These are phyloP conservation scores for Mangifera indica DNA, from an alignment of 345 rosid species.

Conservation along the genomic window DNA sequence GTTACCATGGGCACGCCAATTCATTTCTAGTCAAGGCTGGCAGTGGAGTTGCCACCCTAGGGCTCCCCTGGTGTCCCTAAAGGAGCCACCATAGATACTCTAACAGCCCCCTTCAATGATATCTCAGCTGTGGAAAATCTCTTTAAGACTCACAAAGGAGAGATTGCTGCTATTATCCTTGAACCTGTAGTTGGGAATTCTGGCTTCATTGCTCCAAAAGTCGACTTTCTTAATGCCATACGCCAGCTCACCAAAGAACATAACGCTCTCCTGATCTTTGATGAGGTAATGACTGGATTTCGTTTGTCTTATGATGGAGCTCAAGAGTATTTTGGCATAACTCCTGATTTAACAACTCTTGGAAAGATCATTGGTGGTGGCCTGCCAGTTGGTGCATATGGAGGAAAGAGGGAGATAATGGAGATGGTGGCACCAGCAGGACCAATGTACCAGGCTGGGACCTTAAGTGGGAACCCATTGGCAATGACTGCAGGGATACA, in stretches of 20 bases:
- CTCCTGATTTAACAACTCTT: constrained; percentile 78
- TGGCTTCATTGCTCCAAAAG: constrained; percentile 71
- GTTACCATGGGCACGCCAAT: constrained; percentile 96
- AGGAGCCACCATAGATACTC: constrained; percentile 76
- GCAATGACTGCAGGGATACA: constrained; percentile 96
- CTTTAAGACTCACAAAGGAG: constrained; percentile 65
- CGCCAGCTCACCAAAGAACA: constrained; percentile 59
- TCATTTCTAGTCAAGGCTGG: constrained; percentile 96
- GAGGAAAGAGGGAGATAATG: constrained; percentile 92
- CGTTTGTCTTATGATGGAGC: constrained; percentile 92
- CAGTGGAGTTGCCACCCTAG: constrained; percentile 93
- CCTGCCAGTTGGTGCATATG: constrained; percentile 90
- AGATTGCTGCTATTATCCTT: constrained; percentile 71
- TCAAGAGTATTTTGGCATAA: constrained; percentile 78
- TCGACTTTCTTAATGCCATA: constrained; percentile 64
- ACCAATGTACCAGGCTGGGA: constrained; percentile 97
- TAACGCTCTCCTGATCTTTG: constrained; percentile 67
- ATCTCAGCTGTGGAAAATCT: constrained; percentile 56
- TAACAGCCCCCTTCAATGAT: constrained; percentile 77
- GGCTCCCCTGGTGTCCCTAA: constrained; percentile 93
- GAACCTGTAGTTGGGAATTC: constrained; percentile 95
- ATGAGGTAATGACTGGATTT: constrained; percentile 96
- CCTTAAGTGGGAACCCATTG: constrained; percentile 91
- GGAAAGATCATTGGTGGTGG: constrained; percentile 97
- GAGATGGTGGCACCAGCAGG: constrained; percentile 99